Evolutionary conservation across 1,284 basidiomycete genomes (phyloP).

Genomic region (Ustanciosporium gigantosporum): DNA sequence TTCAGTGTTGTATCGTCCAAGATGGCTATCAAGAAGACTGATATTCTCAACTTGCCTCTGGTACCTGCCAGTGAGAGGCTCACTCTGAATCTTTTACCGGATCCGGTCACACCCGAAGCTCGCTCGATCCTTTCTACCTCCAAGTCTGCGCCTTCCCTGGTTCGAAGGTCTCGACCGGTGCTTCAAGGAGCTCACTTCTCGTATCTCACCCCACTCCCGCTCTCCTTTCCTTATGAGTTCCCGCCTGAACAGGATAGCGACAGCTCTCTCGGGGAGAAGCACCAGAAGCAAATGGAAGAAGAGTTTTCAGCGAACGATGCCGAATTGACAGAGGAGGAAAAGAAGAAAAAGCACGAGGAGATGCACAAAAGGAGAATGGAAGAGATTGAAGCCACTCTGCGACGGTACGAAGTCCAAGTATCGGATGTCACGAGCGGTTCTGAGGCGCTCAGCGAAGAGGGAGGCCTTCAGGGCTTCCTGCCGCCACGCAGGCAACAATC

Average conservation of each 20-base stretch:
- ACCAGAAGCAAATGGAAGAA: constrained; percentile 18
- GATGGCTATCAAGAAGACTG: no score
- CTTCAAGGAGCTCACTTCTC: constrained; percentile 74
- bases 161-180: constrained; percentile 73
- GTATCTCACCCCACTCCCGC: constrained; percentile 78
- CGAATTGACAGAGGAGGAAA: constrained; percentile 27
- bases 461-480: constrained; percentile 19
- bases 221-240: constrained; percentile 83
- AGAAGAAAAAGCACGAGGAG: constrained; percentile 14
- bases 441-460: not conserved
- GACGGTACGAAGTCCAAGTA: constrained; percentile 42
- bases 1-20: no score
- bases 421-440: constrained; percentile 3
- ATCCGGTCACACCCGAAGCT: constrained; percentile 67
- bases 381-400: constrained; percentile 45
- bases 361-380: constrained; percentile 45
- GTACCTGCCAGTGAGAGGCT: constrained; percentile 69
- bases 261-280: constrained; percentile 28
- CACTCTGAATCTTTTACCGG: constrained; percentile 73
- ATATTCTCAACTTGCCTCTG: constrained; percentile 67
- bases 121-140: constrained; percentile 65
- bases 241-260: constrained; percentile 50
- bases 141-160: constrained; percentile 52
- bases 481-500: constrained; percentile 33
- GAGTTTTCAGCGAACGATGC: constrained; percentile 8